These are phyloP conservation scores for Stagonosporopsis rhizophila DNA, from an alignment of 2,329 filamentous ascomycete genomes.

Conservation along the genomic window DNA sequence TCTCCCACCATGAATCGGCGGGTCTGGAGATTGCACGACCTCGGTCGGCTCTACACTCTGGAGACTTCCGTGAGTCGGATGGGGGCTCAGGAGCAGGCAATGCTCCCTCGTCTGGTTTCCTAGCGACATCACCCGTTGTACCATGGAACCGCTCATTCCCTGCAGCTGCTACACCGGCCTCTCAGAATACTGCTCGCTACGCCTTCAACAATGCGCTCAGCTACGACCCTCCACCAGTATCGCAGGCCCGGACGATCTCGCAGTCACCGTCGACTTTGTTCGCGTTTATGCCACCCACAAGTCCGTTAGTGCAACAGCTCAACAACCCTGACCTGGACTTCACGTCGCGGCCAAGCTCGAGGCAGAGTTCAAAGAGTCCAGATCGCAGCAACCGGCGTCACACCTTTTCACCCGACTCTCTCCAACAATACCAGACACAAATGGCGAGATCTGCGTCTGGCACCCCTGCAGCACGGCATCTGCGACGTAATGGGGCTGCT, in stretches of 20 bases:
- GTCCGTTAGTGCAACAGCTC: slow-evolving; percentile 86
- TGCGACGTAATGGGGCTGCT: slow-evolving; percentile 65
- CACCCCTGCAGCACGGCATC: slow-evolving; percentile 43
- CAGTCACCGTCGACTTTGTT: slow-evolving; percentile 78
- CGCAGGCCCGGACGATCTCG: slow-evolving; percentile 52
- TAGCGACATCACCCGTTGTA: slow-evolving; percentile 61
- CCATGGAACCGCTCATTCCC: slow-evolving; percentile 64
- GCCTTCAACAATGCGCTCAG: slow-evolving; percentile 23
- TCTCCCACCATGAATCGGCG: slow-evolving; percentile 37
- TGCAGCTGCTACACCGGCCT: slow-evolving; percentile 39
- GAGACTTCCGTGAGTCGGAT: slow-evolving; percentile 64
- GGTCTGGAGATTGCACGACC: slow-evolving; percentile 76
- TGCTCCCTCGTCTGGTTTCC: slow-evolving; percentile 22
- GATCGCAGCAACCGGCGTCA: slow-evolving; percentile 68
- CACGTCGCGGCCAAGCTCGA: slow-evolving; percentile 53
- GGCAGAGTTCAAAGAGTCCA: slow-evolving; percentile 50
- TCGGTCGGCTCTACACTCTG: slow-evolving; percentile 72
- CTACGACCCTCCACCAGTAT: slow-evolving; percentile 44
- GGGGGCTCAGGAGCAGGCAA: slow-evolving; percentile 30
- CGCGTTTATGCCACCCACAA: slow-evolving; percentile 86
- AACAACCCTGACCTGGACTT: slow-evolving; percentile 81
- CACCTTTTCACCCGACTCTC: slow-evolving; percentile 71
- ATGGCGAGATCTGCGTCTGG: slow-evolving; percentile 40
- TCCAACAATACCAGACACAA: slow-evolving; percentile 58
- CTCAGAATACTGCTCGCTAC: slow-evolving; percentile 24